Conservation (phyloP, 2,329 filamentous ascomycete species). For the Sclerotinia subarctica region DNA sequence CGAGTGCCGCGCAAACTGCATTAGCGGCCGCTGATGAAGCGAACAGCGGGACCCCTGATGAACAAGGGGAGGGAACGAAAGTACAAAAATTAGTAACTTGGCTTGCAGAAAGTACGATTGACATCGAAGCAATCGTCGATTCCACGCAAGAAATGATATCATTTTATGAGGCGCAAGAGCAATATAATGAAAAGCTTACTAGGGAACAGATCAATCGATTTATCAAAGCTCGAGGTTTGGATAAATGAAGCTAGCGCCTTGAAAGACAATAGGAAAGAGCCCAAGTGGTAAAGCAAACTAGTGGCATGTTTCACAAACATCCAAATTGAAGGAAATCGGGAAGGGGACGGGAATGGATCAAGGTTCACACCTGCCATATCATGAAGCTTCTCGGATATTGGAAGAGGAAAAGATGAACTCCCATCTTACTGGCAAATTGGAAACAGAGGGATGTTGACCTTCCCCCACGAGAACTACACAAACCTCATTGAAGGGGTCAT, state of each 20-base stretch:
- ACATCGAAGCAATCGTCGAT: slow-evolving; percentile 66
- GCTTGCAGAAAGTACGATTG: slow-evolving; percentile 67
- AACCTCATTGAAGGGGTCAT: background rate
- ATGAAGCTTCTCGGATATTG: background rate
- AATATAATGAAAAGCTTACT: slow-evolving; percentile 40
- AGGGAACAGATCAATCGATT: slow-evolving; percentile 40
- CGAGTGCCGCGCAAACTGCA: slow-evolving; percentile 37
- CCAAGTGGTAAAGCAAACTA: background rate
- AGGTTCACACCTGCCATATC: background rate
- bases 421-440: background rate
- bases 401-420: background rate
- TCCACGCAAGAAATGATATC: slow-evolving; percentile 71
- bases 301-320: background rate
- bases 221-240: slow-evolving; percentile 39
- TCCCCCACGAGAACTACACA: background rate
- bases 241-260: slow-evolving; percentile 32
- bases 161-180: slow-evolving; percentile 56
- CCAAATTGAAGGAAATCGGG: background rate
- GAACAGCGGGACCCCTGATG: slow-evolving; percentile 29
- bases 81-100: slow-evolving; percentile 59
- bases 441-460: background rate
- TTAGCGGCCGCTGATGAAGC: slow-evolving; percentile 34
- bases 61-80: slow-evolving; percentile 33
- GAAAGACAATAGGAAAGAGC: background rate
- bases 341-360: background rate